Percentiles rank a stretch among this genome's conserved stretches.
phyloP scores from a whole-genome alignment of 176 grass and related monocot species.

The Juncus inflexus region DNA sequence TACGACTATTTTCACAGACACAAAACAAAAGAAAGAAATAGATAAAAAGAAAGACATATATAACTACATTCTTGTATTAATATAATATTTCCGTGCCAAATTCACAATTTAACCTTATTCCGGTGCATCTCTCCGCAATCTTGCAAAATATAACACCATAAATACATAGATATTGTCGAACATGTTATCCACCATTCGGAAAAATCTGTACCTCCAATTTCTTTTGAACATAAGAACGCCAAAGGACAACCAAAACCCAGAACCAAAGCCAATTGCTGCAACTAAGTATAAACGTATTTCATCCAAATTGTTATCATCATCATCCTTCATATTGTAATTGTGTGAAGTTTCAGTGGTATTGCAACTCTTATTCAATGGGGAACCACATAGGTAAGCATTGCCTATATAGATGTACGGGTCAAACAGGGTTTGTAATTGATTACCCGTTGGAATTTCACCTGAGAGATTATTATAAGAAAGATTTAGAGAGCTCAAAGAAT shows the following conservation, averaged over 20 bases:
- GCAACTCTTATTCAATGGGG: slow-evolving; percentile 23
- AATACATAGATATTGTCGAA: slow-evolving; percentile 25
- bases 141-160: background rate
- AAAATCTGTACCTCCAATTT: slow-evolving; percentile 34
- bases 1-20: no score
- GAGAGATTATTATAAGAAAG: slow-evolving; percentile 40
- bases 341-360: background rate
- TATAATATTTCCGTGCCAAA: no score
- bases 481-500: slow-evolving; percentile 20
- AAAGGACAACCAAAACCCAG: slow-evolving; percentile 23
- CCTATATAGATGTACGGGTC: slow-evolving; percentile 33
- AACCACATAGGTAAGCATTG: slow-evolving; percentile 41
- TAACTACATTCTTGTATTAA: no score
- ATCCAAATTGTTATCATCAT: slow-evolving; percentile 5
- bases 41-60: no score
- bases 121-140: background rate
- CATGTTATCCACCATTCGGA: slow-evolving; percentile 20
- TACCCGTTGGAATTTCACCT: slow-evolving; percentile 44
- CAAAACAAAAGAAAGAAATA: no score
- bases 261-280: slow-evolving; percentile 25
- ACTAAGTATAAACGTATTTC: slow-evolving; percentile 19
- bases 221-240: slow-evolving; percentile 30
- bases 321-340: background rate
- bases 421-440: slow-evolving; percentile 27
- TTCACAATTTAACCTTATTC: no score